These are phyloP conservation scores for Collybia nuda DNA, from an alignment of 768 basidiomycete species.

Conservation along the genomic window DNA sequence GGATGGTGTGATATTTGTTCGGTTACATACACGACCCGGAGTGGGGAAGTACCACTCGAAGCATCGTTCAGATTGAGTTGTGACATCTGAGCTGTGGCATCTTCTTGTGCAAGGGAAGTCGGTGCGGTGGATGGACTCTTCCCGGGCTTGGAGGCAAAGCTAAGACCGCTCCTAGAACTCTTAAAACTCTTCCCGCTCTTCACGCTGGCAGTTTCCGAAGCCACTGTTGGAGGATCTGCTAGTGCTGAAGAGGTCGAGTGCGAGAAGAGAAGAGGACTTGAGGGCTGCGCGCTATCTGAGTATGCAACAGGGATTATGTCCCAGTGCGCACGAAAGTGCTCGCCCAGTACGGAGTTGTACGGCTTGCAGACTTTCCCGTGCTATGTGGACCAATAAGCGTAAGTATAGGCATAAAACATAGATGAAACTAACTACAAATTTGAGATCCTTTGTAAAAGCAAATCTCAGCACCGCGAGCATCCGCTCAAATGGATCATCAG, in stretches of 20 bases:
- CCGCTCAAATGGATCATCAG: constrained; percentile 87
- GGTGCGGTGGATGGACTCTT: constrained; percentile 56
- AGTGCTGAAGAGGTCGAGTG: constrained; percentile 22
- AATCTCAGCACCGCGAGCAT: constrained; percentile 93
- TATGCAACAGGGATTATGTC: constrained; percentile 66
- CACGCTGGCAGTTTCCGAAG: constrained; percentile 55
- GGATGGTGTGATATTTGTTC: constrained; percentile 98
- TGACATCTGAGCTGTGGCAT: constrained; percentile 55
- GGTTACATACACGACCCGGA: constrained; percentile 77
- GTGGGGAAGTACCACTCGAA: constrained; percentile 9
- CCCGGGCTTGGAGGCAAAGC: constrained; percentile 50
- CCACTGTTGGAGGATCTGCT: constrained; percentile 11
- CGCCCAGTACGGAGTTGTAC: constrained; percentile 84
- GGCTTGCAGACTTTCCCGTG: constrained; percentile 94
- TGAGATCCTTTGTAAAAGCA: constrained; percentile 90
- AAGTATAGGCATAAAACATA: constrained; percentile 4
- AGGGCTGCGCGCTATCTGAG: constrained; percentile 45
- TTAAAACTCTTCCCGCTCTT: constrained; percentile 61
- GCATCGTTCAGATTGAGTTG: constrained; percentile 49
- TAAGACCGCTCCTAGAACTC: constrained; percentile 58
- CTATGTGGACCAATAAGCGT: constrained; percentile 32
- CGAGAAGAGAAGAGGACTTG: constrained; percentile 43
- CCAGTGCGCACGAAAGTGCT: constrained; percentile 90
- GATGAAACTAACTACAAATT: constrained; percentile 71
- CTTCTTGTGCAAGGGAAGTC: constrained; percentile 44